Conservation (phyloP, 768 basidiomycete genomes). For the Psilocybe azurescens region DNA sequence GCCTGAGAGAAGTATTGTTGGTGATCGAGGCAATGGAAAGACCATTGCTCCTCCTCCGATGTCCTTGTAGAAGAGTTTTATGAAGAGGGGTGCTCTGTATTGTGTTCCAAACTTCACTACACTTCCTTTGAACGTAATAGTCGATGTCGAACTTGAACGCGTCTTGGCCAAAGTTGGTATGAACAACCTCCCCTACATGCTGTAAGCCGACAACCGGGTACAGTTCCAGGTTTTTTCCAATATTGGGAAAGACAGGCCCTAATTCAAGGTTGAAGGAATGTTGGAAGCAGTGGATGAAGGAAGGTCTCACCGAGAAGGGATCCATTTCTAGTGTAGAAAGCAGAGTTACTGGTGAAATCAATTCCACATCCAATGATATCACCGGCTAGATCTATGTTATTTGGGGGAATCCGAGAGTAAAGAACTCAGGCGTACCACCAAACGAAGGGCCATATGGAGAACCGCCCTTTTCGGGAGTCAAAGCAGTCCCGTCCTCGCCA, state of each 20-base stretch:
- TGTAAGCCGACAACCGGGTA: constrained; percentile 92
- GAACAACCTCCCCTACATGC: constrained; percentile 76
- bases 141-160: constrained; percentile 93
- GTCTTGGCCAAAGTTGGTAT: constrained; percentile 88
- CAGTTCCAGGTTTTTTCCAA: constrained; percentile 68
- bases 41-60: constrained; percentile 25
- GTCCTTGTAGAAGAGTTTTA: constrained; percentile 35
- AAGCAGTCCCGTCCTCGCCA: constrained; percentile 85
- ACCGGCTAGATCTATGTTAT: constrained; percentile 55
- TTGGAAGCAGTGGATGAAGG: constrained; percentile 2
- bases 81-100: constrained; percentile 65
- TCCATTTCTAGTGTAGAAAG: constrained; percentile 93
- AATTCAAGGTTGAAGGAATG: background rate
- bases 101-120: constrained; percentile 67
- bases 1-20: constrained; percentile 27
- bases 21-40: constrained; percentile 29
- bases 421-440: constrained; percentile 62
- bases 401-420: background rate
- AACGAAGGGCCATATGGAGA: constrained; percentile 79
- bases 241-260: constrained; percentile 77
- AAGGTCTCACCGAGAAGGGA: constrained; percentile 58
- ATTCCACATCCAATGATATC: constrained; percentile 94
- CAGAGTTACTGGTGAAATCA: constrained; percentile 80
- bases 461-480: constrained; percentile 76
- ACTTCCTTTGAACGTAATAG: constrained; percentile 76